Percentiles rank a stretch among this genome's conserved stretches.
Conservation (phyloP, 2,329 filamentous ascomycete genomes). For the Venturia nashicola region DNA sequence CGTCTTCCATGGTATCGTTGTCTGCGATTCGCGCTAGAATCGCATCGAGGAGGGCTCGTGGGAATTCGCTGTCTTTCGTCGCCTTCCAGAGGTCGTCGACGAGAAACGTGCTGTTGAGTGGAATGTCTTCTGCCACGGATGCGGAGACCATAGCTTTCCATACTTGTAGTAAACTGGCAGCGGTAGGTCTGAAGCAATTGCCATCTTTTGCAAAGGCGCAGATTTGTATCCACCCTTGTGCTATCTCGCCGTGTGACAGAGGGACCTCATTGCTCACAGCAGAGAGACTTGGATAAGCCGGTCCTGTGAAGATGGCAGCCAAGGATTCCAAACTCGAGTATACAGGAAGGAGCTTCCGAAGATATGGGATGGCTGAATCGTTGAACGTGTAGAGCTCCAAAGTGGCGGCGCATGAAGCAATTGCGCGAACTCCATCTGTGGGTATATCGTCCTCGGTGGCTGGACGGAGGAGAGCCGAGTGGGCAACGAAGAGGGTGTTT, state of each 20-base stretch:
- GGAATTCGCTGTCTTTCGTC: constrained; percentile 26
- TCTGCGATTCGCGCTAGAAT: constrained; percentile 23
- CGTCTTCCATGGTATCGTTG: constrained; percentile 1
- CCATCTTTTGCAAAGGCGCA: constrained; percentile 38
- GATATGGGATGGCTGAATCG: constrained; percentile 22
- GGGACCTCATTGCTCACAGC: constrained; percentile 30
- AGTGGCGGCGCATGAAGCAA: constrained; percentile 31
- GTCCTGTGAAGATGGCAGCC: constrained; percentile 17
- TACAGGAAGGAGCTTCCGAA: constrained; percentile 26
- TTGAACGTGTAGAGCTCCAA: constrained; percentile 29
- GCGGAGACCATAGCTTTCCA: constrained; percentile 35
- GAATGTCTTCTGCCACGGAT: constrained; percentile 28
- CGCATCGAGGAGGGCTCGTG: constrained; percentile 22
- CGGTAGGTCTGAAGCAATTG: constrained; percentile 34
- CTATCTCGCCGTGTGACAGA: constrained; percentile 39
- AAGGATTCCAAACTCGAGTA: constrained; percentile 21
- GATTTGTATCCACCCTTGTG: constrained; percentile 36
- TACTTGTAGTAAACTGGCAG: constrained; percentile 32
- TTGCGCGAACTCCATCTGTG: constrained; percentile 6
- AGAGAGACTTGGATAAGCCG: constrained; percentile 23
- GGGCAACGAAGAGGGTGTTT: constrained; percentile 47
- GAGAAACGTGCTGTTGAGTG: constrained; percentile 27
- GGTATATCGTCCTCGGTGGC: not conserved
- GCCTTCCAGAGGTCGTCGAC: constrained; percentile 20
- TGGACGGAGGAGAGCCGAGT: constrained; percentile 16